Evolutionary conservation across 2,329 filamentous ascomycete species (phyloP).

Genomic region (Fusarium caatingaense): DNA sequence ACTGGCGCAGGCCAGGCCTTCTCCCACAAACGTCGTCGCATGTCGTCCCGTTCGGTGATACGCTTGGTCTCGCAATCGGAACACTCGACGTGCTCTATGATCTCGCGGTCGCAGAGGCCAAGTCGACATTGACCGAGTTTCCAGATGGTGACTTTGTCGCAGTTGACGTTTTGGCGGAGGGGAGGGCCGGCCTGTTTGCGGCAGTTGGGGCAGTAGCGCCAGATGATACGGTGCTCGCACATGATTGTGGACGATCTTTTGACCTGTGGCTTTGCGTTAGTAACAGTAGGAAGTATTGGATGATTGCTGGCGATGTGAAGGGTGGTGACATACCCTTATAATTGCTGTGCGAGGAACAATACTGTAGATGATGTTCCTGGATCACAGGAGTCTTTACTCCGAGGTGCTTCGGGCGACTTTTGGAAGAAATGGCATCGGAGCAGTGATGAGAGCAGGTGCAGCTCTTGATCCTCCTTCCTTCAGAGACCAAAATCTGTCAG

Average conservation of each 20-base stretch:
- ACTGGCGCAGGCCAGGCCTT: constrained; percentile 4
- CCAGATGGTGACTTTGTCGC: not conserved
- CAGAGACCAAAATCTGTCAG: not conserved
- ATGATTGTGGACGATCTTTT: not conserved
- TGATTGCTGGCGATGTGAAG: not conserved
- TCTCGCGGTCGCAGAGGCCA: not conserved
- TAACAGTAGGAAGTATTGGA: accelerated
- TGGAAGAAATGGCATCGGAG: not conserved
- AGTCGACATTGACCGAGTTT: constrained; percentile 1
- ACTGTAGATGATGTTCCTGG: not conserved
- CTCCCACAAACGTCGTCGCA: not conserved
- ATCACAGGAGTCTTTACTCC: not conserved
- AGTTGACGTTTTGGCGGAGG: constrained; percentile 6
- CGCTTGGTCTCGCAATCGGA: not conserved
- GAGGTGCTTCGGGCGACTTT: accelerated
- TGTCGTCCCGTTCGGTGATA: not conserved
- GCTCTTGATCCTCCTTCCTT: not conserved
- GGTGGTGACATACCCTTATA: not conserved
- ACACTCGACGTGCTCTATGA: not conserved
- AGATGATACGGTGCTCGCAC: constrained; percentile 14
- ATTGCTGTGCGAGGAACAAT: not conserved
- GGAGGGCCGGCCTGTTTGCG: not conserved
- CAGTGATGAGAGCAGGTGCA: too few species aligned
- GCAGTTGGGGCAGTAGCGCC: not conserved
- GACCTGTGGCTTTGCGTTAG: not conserved